A percentile compares a stretch with the other conserved stretches of the same genome.
Conservation (phyloP, 306 rosid genomes). For the Lablab purpureus region DNA sequence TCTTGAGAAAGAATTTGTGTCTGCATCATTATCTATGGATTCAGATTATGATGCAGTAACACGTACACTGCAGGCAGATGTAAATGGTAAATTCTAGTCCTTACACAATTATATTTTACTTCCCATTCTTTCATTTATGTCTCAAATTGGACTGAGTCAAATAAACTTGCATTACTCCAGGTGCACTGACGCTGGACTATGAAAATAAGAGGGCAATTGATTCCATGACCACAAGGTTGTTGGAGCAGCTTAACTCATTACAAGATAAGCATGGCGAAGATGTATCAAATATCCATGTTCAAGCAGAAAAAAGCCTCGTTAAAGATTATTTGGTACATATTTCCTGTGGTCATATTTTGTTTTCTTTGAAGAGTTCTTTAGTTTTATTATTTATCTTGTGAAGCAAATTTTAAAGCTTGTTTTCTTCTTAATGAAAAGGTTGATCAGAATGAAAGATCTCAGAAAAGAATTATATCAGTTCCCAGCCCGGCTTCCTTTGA, state of each 20-base stretch:
- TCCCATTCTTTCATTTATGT: neutral
- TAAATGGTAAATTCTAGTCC: constrained; percentile 67
- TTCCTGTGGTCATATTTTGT: neutral
- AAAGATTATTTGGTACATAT: constrained; percentile 75
- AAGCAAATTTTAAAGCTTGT: neutral
- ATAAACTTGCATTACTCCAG: constrained; percentile 48
- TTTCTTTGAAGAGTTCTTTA: neutral
- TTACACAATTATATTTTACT: neutral
- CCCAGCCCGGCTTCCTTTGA: constrained; percentile 74
- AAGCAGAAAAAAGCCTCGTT: constrained; percentile 70
- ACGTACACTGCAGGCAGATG: constrained; percentile 52
- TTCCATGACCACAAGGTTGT: constrained; percentile 55
- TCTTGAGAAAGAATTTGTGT: constrained; percentile 60
- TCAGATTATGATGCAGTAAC: constrained; percentile 61
- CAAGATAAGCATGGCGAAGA: constrained; percentile 66
- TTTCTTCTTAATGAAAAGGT: constrained; percentile 57
- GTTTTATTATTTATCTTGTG: neutral
- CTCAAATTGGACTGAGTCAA: constrained; percentile 30
- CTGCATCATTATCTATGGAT: constrained; percentile 58
- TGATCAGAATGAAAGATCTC: constrained; percentile 56
- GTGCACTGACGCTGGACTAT: constrained; percentile 64
- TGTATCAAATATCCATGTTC: constrained; percentile 59
- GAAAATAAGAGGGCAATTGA: constrained; percentile 76
- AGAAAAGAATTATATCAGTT: constrained; percentile 57
- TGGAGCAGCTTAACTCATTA: constrained; percentile 62